Base-by-base conservation (phyloP, 2,329 filamentous ascomycete species). In the Alternaria viburni region DNA sequence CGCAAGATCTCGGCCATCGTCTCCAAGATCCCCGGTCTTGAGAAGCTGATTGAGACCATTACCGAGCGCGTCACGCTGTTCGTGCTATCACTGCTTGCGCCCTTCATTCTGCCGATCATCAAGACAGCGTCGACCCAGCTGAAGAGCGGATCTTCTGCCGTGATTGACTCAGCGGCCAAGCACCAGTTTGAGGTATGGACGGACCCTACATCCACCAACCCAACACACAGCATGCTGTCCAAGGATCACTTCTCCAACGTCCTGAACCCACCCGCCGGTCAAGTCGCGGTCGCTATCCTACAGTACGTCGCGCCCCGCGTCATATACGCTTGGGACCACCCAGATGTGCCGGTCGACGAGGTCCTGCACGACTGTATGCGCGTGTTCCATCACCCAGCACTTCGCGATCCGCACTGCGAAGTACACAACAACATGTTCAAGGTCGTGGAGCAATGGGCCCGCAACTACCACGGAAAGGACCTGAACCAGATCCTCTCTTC, bases 51-150 rank as follows among this genome's bases (percentile, higher is more conserved):
- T 21, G 95, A 98, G 68, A 95, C 93, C 72, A 97, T 99, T 73
- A 93, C 91, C 59, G 96, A 99, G 82, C 95, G 92, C 2, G 85
- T 99, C 44, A 97, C 95, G 0, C 86, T 97, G 7, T 98, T 98
- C 77, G 88, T 99, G 54, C 87, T 99, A 65, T 94, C 93, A 6
- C 87, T 99, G 1, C 86, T 99, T 17, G 93, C 96, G 1, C 96
- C 96, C 0, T 98, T 96, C 79, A 87, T 99, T 65, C 89, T 93
- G 59, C 96, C 96, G 11, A 91, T 99, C 76, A 97, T 99, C 79
- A 91, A 90, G 56, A 88, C 91, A 57, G 93, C 95, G 6, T 95
- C 93, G 21, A 90, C 94, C 74, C 88, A 89, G 32, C 85, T 99
- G 25, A 97, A 98, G 81, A 87, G 90, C 23, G 95, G 96, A 5